These are phyloP conservation scores for Cadophora sp. DNA, from an alignment of 2,329 filamentous ascomycete species.

Conservation along the genomic window DNA sequence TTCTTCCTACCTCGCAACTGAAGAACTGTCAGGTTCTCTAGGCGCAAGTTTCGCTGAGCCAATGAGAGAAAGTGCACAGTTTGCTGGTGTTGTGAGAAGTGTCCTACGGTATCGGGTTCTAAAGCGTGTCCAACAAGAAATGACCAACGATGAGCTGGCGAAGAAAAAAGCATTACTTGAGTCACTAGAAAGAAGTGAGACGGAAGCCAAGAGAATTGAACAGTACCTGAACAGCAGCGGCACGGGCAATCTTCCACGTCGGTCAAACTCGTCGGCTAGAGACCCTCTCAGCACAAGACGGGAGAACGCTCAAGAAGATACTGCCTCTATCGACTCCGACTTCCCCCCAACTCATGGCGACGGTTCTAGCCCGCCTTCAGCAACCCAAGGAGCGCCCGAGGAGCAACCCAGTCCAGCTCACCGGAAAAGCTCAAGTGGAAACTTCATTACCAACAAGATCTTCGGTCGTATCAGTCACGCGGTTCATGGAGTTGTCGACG, in stretches of 20 bases:
- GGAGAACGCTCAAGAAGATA: slow-evolving; percentile 73
- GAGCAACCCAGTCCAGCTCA: slow-evolving; percentile 60
- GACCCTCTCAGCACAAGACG: slow-evolving; percentile 55
- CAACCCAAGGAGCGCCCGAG: slow-evolving; percentile 73
- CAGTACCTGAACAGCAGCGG: slow-evolving; percentile 84
- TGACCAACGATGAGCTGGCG: slow-evolving; percentile 90
- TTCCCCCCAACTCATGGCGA: slow-evolving; percentile 91
- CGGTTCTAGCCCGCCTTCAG: slow-evolving; percentile 69
- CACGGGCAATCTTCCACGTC: slow-evolving; percentile 64
- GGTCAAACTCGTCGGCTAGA: slow-evolving; percentile 67
- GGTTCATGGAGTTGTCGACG: slow-evolving; percentile 93
- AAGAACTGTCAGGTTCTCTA: slow-evolving; percentile 86
- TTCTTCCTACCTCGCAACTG: slow-evolving; percentile 93
- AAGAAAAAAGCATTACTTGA: slow-evolving; percentile 86
- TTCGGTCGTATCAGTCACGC: slow-evolving; percentile 96
- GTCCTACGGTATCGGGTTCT: slow-evolving; percentile 89
- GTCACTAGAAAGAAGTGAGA: slow-evolving; percentile 90
- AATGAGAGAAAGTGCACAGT: slow-evolving; percentile 97
- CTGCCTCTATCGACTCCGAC: slow-evolving; percentile 92
- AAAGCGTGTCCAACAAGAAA: slow-evolving; percentile 96
- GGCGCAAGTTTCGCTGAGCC: slow-evolving; percentile 95
- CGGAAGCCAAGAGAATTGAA: slow-evolving; percentile 91
- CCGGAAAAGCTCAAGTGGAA: slow-evolving; percentile 83
- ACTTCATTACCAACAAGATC: slow-evolving; percentile 90
- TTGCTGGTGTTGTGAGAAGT: slow-evolving; percentile 89